Evolutionary conservation across 2,329 filamentous ascomycete genomes (phyloP), one percentile per base, ranked within the genome.

Genomic region (Thermomyces lanuginosus): DNA sequence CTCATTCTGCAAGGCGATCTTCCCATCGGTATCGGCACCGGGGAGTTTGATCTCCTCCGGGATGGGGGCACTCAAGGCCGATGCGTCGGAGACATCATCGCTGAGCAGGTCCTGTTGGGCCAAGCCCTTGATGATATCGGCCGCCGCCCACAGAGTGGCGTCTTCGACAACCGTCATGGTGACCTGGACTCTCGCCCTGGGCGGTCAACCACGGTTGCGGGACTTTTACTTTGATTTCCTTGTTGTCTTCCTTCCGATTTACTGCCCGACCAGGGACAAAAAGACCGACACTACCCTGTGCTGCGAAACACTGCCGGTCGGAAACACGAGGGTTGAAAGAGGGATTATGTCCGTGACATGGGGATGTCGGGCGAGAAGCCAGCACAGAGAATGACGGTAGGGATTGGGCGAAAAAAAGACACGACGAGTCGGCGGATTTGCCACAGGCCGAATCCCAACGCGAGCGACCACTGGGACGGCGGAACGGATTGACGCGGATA

Each of bases 1-100:
- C 57, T 95, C 86, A 33, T 66, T 64, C 57, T 95, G 83, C 34
- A 95, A 69, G 16, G 66, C 66, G 39, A 69, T 64, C 58, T 95
- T 95, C 39, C 76, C 76, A 18, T 70, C 56, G 22, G 69, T 76
- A 32, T 82, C 68, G 31, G 70, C 66, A 32, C 89, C 89, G 8
- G 86, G 84, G 13, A 95, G 66, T 36, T 66, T 67, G 45, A 86
- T 64, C 38, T 66, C 60, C 36, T 58, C 55, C 17, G 53, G 43
- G 36, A 62, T 59, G 27, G 51, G 45, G 38, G 64, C 63, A 55
- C 72, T 70, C 22, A 55, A 37, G 7, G 46, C 31, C 7, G 48
- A 44, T 30, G 48, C 40, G 34, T 48, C 44, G 19, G 45, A 39
- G 30, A 42, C 44, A 38, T 49, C 43, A 34, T 50, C 32, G 6